These are phyloP conservation scores for Wickerhamiella pararugosa DNA, from an alignment of 1,139 yeast genomes.

Conservation along the genomic window DNA sequence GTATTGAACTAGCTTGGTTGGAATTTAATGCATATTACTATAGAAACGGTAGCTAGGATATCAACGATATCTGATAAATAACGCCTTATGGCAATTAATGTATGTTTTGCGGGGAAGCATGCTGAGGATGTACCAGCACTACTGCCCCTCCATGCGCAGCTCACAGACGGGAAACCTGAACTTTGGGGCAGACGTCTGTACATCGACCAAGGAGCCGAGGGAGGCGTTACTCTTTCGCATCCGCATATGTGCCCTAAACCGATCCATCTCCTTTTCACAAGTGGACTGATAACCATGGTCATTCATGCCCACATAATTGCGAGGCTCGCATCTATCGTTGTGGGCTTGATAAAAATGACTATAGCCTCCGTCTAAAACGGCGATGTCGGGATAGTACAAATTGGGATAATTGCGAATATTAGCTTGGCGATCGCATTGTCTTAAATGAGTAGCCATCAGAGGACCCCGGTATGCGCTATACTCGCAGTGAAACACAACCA, in stretches of 20 bases:
- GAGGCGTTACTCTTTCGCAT: constrained; percentile 15
- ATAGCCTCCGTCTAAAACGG: constrained; percentile 85
- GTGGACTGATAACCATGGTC: constrained; percentile 48
- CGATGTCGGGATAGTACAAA: constrained; percentile 73
- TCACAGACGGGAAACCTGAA: background rate
- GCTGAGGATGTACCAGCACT: background rate
- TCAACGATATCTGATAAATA: too few species aligned
- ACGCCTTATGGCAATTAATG: too few species aligned
- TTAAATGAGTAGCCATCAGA: constrained; percentile 69
- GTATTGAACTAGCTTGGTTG: too few species aligned
- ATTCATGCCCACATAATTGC: constrained; percentile 75
- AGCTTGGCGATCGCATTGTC: constrained; percentile 65
- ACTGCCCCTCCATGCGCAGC: background rate
- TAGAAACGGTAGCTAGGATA: too few species aligned
- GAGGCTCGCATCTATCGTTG: constrained; percentile 49
- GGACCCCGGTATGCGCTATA: constrained; percentile 90
- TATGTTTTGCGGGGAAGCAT: too few species aligned
- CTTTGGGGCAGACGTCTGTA: background rate
- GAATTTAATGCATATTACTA: too few species aligned
- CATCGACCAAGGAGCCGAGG: constrained; percentile 8
- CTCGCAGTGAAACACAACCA: constrained; percentile 85
- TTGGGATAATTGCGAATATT: constrained; percentile 68
- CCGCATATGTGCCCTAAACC: constrained; percentile 37
- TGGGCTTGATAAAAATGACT: constrained; percentile 50
- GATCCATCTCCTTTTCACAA: constrained; percentile 60